Conservation (phyloP, 768 basidiomycete genomes). For the Tylopilus felleus region DNA sequence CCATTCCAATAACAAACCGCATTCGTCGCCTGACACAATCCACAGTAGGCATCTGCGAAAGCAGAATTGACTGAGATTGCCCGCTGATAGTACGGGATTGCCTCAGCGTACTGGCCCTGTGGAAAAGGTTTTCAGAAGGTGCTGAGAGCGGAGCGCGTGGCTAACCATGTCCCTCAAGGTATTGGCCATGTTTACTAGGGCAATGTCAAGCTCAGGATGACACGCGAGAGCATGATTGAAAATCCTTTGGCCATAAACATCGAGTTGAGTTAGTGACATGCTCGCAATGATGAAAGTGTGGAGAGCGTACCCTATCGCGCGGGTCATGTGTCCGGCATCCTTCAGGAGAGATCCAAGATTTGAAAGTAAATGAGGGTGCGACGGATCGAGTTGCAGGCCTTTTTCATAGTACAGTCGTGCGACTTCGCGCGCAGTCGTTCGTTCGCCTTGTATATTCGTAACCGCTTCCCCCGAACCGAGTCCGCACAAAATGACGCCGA, state of each 20-base stretch:
- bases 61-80: slow-evolving; percentile 41
- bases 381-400: slow-evolving; percentile 42
- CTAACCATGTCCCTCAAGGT: slow-evolving; percentile 47
- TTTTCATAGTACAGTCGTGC: slow-evolving; percentile 44
- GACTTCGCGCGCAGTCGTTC: slow-evolving; percentile 32
- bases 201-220: slow-evolving; percentile 49
- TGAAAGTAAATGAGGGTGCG: slow-evolving; percentile 48
- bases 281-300: background rate
- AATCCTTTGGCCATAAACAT: slow-evolving; percentile 24
- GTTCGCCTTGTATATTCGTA: slow-evolving; percentile 17
- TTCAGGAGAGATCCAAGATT: slow-evolving; percentile 51
- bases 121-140: background rate
- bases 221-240: slow-evolving; percentile 38
- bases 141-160: background rate
- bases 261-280: slow-evolving; percentile 3
- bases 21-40: slow-evolving; percentile 42
- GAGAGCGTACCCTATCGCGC: slow-evolving; percentile 40
- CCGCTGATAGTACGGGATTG: slow-evolving; percentile 44
- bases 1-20: slow-evolving; percentile 48
- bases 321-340: slow-evolving; percentile 40
- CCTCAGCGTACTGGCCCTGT: slow-evolving; percentile 42
- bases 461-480: slow-evolving; percentile 25
- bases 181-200: slow-evolving; percentile 50
- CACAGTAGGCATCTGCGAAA: slow-evolving; percentile 48
- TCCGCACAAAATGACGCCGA: slow-evolving; percentile 45